phyloP scores from a whole-genome alignment of 176 grass and related monocot genomes.

The Coix lacrymajobi region DNA sequence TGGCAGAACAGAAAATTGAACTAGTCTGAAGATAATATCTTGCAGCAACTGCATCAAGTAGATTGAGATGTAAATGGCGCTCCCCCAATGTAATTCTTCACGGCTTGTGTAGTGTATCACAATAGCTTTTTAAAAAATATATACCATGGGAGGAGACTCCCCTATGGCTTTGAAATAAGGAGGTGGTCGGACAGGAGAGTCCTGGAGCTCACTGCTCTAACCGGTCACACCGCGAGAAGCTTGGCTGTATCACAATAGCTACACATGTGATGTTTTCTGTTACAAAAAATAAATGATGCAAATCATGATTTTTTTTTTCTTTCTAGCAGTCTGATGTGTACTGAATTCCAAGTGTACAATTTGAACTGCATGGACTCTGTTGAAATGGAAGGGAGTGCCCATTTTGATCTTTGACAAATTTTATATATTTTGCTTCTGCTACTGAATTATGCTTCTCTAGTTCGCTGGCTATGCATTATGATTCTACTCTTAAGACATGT shows the following conservation, averaged over 20 bases:
- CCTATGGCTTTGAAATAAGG: too few species aligned
- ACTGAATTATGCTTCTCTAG: neutral
- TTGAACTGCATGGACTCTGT: neutral
- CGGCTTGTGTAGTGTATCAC: neutral
- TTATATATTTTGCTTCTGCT: neutral
- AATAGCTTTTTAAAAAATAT: too few species aligned
- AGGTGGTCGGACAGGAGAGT: too few species aligned
- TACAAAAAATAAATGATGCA: slow-evolving; percentile 19
- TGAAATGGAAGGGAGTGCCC: neutral
- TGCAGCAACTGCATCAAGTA: slow-evolving; percentile 1
- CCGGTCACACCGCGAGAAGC: too few species aligned
- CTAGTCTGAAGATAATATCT: slow-evolving; percentile 29
- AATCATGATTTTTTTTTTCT: neutral
- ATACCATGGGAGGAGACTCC: too few species aligned
- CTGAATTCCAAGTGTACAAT: neutral
- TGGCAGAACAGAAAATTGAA: slow-evolving; percentile 61
- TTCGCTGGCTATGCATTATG: neutral
- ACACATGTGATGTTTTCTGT: neutral
- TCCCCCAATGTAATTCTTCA: neutral
- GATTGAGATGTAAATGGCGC: neutral
- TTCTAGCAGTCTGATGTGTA: neutral
- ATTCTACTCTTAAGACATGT: neutral
- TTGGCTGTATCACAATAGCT: neutral
- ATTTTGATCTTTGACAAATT: neutral
- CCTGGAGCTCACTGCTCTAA: too few species aligned